Base-by-base conservation (phyloP, 805 yeast species). In the Kluyveromyces wickerhamii region DNA sequence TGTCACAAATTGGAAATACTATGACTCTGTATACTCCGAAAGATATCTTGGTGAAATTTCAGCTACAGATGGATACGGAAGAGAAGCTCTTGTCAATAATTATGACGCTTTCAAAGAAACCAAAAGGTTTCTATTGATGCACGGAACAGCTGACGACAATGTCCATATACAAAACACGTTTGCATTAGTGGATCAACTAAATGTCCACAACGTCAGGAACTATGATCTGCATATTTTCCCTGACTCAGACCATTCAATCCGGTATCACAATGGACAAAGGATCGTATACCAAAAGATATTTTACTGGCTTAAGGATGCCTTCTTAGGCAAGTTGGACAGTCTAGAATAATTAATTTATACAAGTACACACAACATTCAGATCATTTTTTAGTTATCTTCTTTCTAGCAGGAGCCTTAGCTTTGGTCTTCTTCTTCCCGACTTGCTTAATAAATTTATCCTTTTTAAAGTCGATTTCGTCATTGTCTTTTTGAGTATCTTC, bases 161-260 rank as follows among this genome's bases (percentile, higher is more conserved):
- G 94, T 83, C 12, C 94, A 83, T 57, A 62, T 79, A 35, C 86
- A 80, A 49, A 82, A 83, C 52, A 70, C 83, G 2, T 65, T 71
- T 38, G 69, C 71, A 51, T 61, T 82, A 9, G 36, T 82, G 8
- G 88, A 83, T 51, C 56, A 70, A 17, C 66, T 83, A 37, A 72
- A 80, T 48, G 17, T 57, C 4, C 49, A 54, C 6, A 53, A 54
- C 18, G 71, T 81, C n/a, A 77, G 73, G 38, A 83, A 83, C 51
- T 92, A 77, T 51, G 98, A 92, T 49, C 67, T 87, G 63, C 87
- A 79, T 46, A 71, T 87, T 10, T 92, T 79, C 61, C 97, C 98
- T 0, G 98, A 92, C 56, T 82, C 94, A 16, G 89, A 88, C 52
- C 98, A 92, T 56, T 68, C 79, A 30, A 89, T 92, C 29, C 59